Conservation (phyloP, 202 grass and related monocot genomes). For the Panicum virgatum region DNA sequence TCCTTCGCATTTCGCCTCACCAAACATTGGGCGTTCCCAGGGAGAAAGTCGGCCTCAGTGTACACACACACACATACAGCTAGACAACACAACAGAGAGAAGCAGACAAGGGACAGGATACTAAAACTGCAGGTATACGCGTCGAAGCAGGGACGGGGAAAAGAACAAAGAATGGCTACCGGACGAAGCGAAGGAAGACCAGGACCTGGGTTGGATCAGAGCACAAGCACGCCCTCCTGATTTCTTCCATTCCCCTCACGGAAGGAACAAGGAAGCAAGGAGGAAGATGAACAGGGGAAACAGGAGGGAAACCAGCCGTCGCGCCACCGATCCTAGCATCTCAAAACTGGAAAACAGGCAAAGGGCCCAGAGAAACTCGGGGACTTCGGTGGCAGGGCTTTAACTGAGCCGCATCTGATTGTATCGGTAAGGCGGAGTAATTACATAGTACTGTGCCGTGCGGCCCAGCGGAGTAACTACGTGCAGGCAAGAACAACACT, state of each 20-base stretch:
- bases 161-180: conserved; percentile 5
- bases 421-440: conserved; percentile 23
- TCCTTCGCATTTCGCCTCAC: conserved; percentile 1
- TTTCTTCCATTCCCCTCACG: conserved; percentile 24
- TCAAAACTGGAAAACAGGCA: conserved; percentile 19
- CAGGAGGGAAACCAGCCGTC: neutral
- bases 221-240: neutral
- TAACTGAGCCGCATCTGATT: conserved; percentile 36
- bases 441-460: conserved; percentile 29
- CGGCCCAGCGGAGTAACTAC: conserved; percentile 44
- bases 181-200: conserved; percentile 5
- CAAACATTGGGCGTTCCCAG: conserved; percentile 15
- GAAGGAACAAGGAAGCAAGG: conserved; percentile 30
- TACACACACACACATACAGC: neutral
- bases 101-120: conserved; percentile 5
- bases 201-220: conserved; percentile 19
- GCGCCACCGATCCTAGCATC: conserved; percentile 5
- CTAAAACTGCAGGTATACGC: conserved; percentile 19
- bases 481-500: conserved; percentile 34
- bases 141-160: conserved; percentile 14
- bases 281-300: neutral
- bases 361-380: conserved; percentile 28
- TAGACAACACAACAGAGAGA: neutral
- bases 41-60: conserved; percentile 4
- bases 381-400: neutral